These are phyloP conservation scores for Lophiotrema nucula DNA, from an alignment of 495 filamentous ascomycete species.

Conservation along the genomic window DNA sequence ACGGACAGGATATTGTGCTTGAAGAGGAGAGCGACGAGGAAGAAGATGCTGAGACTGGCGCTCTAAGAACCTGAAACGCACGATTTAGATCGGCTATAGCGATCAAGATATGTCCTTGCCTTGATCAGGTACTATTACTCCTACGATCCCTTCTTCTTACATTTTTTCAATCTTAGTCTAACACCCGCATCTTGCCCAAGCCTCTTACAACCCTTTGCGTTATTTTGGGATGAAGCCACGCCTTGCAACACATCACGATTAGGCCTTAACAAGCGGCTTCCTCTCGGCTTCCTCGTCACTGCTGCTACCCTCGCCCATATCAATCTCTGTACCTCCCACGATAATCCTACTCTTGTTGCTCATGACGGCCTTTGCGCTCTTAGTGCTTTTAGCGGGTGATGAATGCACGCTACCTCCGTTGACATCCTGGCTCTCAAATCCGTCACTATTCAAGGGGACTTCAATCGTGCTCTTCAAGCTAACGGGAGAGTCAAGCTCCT, in stretches of 20 bases:
- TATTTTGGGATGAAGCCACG: neutral
- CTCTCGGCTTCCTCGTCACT: conserved; percentile 5
- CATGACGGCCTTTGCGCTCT: neutral
- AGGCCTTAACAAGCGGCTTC: conserved; percentile 1
- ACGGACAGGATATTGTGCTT: no score
- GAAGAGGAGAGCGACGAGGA: no score
- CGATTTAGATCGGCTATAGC: no score
- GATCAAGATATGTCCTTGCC: no score
- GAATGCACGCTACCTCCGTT: neutral
- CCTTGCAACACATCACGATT: no score
- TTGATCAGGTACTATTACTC: no score
- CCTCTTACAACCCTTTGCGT: conserved; percentile 1
- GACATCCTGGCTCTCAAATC: neutral
- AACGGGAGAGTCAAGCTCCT: neutral
- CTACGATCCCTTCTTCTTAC: no score
- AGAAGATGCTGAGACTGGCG: no score
- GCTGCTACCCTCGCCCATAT: neutral
- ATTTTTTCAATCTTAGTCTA: neutral
- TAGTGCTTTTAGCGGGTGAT: neutral
- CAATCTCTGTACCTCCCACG: neutral
- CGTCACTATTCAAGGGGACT: neutral
- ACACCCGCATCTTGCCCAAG: neutral
- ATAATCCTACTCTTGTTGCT: neutral
- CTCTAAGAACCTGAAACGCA: no score
- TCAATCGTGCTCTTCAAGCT: neutral